A percentile compares a stretch with the other conserved stretches of the same genome.
Evolutionary conservation across 805 yeast genomes (phyloP).

Genomic region (Zygosaccharomyces pseudorouxii): DNA sequence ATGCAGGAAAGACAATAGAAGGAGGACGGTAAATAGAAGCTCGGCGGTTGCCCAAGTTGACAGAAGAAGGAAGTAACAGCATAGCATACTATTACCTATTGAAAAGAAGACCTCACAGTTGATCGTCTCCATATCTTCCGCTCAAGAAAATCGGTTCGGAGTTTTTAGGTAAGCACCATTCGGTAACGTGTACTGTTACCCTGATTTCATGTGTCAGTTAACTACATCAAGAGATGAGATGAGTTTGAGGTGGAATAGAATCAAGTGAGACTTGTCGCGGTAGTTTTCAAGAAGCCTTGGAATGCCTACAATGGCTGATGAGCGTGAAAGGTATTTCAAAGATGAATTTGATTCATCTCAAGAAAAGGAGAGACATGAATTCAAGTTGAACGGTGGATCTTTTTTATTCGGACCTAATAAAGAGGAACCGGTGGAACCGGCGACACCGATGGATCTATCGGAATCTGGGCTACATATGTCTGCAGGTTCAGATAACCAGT

Average conservation of each 20-base stretch:
- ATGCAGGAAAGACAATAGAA: no score
- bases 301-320: conserved; percentile 6
- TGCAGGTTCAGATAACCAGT: not conserved
- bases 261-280: not conserved
- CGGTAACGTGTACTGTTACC: not conserved
- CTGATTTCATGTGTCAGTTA: not conserved
- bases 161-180: not conserved
- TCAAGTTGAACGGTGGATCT: conserved; percentile 18
- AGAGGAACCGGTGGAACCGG: conserved; percentile 2
- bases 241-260: not conserved
- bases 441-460: not conserved
- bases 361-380: conserved; percentile 10
- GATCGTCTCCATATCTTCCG: not conserved
- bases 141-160: not conserved
- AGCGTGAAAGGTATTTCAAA: conserved; percentile 27
- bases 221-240: not conserved
- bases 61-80: no score
- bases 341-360: conserved; percentile 31
- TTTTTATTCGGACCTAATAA: conserved; percentile 17
- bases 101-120: no score
- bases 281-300: not conserved
- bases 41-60: no score
- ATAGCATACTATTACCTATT: no score
- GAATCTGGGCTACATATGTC: conserved; percentile 26
- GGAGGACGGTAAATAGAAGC: no score